Conservation (phyloP, 257 asterid genomes). For the Agastache rugosa region DNA sequence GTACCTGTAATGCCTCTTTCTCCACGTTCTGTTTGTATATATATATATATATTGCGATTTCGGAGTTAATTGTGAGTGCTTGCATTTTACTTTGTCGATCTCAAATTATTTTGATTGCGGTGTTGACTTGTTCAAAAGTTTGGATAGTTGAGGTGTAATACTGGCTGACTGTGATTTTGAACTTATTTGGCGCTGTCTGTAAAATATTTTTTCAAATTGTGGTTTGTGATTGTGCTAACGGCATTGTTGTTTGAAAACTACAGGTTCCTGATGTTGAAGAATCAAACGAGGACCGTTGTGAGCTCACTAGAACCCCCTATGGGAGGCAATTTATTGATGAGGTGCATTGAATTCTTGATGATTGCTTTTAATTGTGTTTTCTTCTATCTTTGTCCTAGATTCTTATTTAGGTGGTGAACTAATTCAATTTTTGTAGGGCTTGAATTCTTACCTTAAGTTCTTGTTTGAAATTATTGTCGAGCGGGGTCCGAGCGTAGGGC, state of each 20-base stretch:
- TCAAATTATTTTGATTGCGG: conserved; percentile 4
- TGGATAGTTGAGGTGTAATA: background rate
- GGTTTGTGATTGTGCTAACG: background rate
- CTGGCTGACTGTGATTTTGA: conserved; percentile 11
- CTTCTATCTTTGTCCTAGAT: background rate
- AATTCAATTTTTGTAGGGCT: conserved; percentile 60
- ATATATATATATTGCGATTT: background rate
- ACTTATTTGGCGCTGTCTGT: background rate
- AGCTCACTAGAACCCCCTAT: conserved; percentile 81
- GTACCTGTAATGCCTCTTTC: conserved; percentile 47
- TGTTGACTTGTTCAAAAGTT: background rate
- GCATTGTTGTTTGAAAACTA: conserved; percentile 24
- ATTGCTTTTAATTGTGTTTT: conserved; percentile 6
- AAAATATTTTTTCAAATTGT: conserved; percentile 8
- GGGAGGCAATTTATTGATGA: conserved; percentile 71
- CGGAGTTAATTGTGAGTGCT: conserved; percentile 12
- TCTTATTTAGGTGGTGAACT: conserved; percentile 29
- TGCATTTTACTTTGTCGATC: background rate
- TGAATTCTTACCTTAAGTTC: conserved; percentile 75
- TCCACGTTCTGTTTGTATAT: background rate
- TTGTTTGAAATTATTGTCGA: conserved; percentile 68
- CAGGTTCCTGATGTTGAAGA: conserved; percentile 97
- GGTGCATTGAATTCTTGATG: conserved; percentile 42
- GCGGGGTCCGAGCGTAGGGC: conserved; percentile 85
- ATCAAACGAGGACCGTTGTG: conserved; percentile 65